Evolutionary conservation across 2,329 filamentous ascomycete genomes (phyloP).

Genomic region (Hypomyces perniciosus): DNA sequence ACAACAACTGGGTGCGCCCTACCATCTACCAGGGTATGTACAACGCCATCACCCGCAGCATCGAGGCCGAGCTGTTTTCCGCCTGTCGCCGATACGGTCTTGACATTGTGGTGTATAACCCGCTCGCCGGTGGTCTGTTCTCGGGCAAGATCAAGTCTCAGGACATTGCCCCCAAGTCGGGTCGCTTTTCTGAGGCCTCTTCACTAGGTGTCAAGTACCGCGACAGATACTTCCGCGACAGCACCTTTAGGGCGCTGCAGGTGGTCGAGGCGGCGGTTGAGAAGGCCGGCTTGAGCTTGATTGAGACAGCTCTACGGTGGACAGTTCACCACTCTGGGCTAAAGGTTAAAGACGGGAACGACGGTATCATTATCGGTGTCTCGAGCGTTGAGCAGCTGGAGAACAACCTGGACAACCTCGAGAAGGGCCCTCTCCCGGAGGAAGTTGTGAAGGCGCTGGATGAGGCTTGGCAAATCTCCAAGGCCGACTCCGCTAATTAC

Average conservation of each 20-base stretch:
- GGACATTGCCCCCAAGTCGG: slow-evolving; percentile 56
- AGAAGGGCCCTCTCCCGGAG: slow-evolving; percentile 68
- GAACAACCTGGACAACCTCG: slow-evolving; percentile 50
- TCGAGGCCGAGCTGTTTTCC: slow-evolving; percentile 69
- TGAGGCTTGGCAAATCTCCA: slow-evolving; percentile 68
- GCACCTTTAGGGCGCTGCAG: slow-evolving; percentile 55
- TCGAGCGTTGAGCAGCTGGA: slow-evolving; percentile 52
- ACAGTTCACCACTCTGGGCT: slow-evolving; percentile 62
- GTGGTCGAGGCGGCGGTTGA: slow-evolving; percentile 61
- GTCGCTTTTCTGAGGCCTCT: slow-evolving; percentile 61
- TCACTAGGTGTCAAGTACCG: slow-evolving; percentile 53
- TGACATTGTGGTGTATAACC: slow-evolving; percentile 14
- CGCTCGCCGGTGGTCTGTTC: slow-evolving; percentile 43
- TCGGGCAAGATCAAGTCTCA: slow-evolving; percentile 69
- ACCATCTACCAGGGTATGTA: slow-evolving; percentile 88
- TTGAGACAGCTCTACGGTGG: slow-evolving; percentile 73
- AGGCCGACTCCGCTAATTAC: slow-evolving; percentile 48
- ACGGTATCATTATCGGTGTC: slow-evolving; percentile 56
- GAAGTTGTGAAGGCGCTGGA: slow-evolving; percentile 72
- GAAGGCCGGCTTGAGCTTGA: slow-evolving; percentile 61
- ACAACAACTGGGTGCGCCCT: slow-evolving; percentile 74
- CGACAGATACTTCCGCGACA: slow-evolving; percentile 65
- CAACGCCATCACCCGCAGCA: slow-evolving; percentile 69
- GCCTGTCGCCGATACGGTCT: slow-evolving; percentile 41
- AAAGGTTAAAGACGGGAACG: slow-evolving; percentile 45